Conservation (phyloP, 2,329 filamentous ascomycete genomes). For the Penicillium sp. region DNA sequence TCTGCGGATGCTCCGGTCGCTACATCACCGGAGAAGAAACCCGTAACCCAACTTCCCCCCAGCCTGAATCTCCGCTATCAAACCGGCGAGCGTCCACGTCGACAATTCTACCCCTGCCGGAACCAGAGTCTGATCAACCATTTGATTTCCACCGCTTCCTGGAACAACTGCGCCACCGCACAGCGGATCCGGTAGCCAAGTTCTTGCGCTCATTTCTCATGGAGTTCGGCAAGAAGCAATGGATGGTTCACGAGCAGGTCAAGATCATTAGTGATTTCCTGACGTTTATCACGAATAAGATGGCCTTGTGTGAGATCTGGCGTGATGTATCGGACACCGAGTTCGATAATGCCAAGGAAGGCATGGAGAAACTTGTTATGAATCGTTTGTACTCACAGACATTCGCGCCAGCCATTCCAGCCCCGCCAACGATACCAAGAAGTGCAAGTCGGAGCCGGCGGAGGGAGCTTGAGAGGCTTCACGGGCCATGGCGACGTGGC, state of each 20-base stretch:
- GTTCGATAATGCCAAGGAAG: conserved; percentile 96
- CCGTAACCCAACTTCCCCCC: conserved; percentile 28
- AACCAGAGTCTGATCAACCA: conserved; percentile 78
- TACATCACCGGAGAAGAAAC: conserved; percentile 22
- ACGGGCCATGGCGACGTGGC: conserved; percentile 80
- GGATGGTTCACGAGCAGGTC: conserved; percentile 99
- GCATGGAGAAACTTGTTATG: conserved; percentile 99
- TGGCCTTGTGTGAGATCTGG: conserved; percentile 97
- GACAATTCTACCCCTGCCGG: conserved; percentile 63
- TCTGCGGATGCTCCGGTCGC: conserved; percentile 28
- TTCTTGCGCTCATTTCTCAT: conserved; percentile 91
- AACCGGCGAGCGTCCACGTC: conserved; percentile 38
- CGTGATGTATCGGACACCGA: conserved; percentile 91
- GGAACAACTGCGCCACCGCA: conserved; percentile 91
- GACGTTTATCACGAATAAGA: conserved; percentile 96
- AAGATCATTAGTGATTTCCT: conserved; percentile 98
- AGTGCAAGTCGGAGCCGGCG: conserved; percentile 63
- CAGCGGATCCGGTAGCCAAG: conserved; percentile 94
- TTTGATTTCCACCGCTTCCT: conserved; percentile 98
- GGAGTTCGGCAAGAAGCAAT: conserved; percentile 96
- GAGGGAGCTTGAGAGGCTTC: conserved; percentile 65
- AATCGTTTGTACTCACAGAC: conserved; percentile 94
- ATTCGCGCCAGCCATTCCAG: conserved; percentile 88
- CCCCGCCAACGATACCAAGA: conserved; percentile 66
- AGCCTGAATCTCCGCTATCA: conserved; percentile 23